Evolutionary conservation across 306 rosid species (phyloP).

Genomic region (Heteromeles arbutifolia): DNA sequence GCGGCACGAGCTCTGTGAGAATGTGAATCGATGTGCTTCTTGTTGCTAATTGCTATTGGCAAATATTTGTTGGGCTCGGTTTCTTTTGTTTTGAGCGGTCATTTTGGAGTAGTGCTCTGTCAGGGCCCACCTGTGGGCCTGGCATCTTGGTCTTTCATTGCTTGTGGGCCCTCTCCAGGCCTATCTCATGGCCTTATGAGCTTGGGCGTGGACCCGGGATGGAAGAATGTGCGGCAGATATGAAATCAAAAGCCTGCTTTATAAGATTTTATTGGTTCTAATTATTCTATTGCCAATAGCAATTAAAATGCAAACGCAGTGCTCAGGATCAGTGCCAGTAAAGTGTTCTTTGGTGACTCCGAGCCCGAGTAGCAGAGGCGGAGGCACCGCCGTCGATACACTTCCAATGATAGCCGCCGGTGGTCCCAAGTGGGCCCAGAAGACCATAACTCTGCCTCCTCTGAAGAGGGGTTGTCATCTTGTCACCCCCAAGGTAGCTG

Average conservation of each 20-base stretch:
- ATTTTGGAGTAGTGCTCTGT: too few relatives aligned
- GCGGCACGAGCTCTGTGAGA: neutral
- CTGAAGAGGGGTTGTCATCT: slow-evolving; percentile 83
- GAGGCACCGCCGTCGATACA: slow-evolving; percentile 13
- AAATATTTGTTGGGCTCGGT: neutral
- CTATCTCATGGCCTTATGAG: too few relatives aligned
- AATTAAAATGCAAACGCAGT: neutral
- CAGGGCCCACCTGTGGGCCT: too few relatives aligned
- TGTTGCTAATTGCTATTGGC: neutral
- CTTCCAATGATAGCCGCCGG: slow-evolving; percentile 43
- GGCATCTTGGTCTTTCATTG: too few relatives aligned
- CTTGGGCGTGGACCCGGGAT: neutral
- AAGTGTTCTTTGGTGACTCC: neutral
- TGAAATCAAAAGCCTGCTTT: neutral
- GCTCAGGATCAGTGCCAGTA: neutral
- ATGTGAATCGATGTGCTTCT: neutral
- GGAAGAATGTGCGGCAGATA: neutral
- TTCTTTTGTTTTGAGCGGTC: too few relatives aligned
- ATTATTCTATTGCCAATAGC: too few relatives aligned
- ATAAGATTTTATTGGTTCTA: neutral
- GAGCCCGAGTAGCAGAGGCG: neutral
- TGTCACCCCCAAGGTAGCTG: slow-evolving; percentile 64
- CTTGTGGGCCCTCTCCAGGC: too few relatives aligned
- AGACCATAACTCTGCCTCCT: slow-evolving; percentile 66
- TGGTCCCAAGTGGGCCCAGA: slow-evolving; percentile 87